phyloP scores from a whole-genome alignment of 805 yeast species.

The Candida saitoana region DNA sequence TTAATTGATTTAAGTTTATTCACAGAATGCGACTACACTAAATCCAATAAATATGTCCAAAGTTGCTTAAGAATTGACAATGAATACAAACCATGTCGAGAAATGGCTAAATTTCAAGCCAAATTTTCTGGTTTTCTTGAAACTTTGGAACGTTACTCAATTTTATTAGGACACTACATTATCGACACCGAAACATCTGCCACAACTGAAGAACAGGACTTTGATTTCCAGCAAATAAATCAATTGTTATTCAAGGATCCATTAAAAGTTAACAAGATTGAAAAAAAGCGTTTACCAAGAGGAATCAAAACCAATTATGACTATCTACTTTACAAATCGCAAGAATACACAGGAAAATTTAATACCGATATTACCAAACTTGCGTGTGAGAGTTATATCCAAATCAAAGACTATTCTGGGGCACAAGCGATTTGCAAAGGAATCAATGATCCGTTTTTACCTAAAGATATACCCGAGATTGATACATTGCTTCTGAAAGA shows the following conservation, averaged over 20 bases:
- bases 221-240: conserved; percentile 20
- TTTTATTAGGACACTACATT: conserved; percentile 25
- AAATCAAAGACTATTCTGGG: conserved; percentile 16
- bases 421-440: conserved; percentile 23
- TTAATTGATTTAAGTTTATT: conserved; percentile 36
- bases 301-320: conserved; percentile 39
- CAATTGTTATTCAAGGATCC: conserved; percentile 24
- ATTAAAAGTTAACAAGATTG: conserved; percentile 25
- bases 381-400: conserved; percentile 38
- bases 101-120: conserved; percentile 48
- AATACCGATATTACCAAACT: conserved; percentile 31
- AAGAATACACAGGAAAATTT: conserved; percentile 21
- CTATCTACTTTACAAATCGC: conserved; percentile 37
- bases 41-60: conserved; percentile 49
- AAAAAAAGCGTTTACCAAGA: conserved; percentile 20
- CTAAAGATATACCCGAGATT: conserved; percentile 32
- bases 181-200: conserved; percentile 21
- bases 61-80: conserved; percentile 76
- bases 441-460: conserved; percentile 31
- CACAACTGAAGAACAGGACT: conserved; percentile 14
- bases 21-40: conserved; percentile 50
- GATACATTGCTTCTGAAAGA: conserved; percentile 32
- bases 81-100: conserved; percentile 60
- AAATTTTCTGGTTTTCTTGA: conserved; percentile 39
- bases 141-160: conserved; percentile 43